Percentiles rank a stretch among this genome's conserved stretches.
Conservation (phyloP, 371 early-diverging fungal species). For the Rhizopus arrhizus region DNA sequence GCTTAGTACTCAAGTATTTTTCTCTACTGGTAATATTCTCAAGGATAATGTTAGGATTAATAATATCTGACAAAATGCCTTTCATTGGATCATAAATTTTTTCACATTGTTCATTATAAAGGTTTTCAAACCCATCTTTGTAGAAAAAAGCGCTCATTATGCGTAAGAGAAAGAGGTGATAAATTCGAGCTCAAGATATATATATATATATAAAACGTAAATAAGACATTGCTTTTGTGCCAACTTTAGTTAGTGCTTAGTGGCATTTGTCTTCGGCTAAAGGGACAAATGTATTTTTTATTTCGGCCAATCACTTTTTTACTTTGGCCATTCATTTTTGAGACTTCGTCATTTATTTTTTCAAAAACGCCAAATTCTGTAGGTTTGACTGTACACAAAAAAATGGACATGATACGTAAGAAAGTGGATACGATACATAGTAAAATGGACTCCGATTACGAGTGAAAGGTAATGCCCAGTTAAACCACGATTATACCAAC, state of each 20-base stretch:
- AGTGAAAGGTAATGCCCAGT: too few species aligned
- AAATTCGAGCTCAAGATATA: too few species aligned
- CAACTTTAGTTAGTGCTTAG: background rate
- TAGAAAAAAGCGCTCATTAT: slow-evolving; percentile 4
- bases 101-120: slow-evolving; percentile 11
- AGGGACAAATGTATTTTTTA: slow-evolving; percentile 8
- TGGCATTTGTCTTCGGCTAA: background rate
- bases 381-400: background rate
- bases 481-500: too few species aligned
- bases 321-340: slow-evolving; percentile 5
- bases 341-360: background rate
- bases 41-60: slow-evolving; percentile 3
- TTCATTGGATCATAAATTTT: slow-evolving; percentile 9
- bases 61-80: background rate
- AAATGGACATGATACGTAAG: too few species aligned
- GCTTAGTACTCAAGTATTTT: slow-evolving; percentile 13
- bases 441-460: too few species aligned
- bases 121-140: slow-evolving; percentile 11
- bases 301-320: slow-evolving; percentile 9
- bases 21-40: slow-evolving; percentile 8
- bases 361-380: slow-evolving; percentile 6
- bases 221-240: background rate
- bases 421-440: too few species aligned
- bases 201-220: too few species aligned
- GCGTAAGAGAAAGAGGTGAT: too few species aligned